These are phyloP conservation scores for Phytophthora idaei DNA, from an alignment of 352 stramenopile genomes.

Conservation along the genomic window DNA sequence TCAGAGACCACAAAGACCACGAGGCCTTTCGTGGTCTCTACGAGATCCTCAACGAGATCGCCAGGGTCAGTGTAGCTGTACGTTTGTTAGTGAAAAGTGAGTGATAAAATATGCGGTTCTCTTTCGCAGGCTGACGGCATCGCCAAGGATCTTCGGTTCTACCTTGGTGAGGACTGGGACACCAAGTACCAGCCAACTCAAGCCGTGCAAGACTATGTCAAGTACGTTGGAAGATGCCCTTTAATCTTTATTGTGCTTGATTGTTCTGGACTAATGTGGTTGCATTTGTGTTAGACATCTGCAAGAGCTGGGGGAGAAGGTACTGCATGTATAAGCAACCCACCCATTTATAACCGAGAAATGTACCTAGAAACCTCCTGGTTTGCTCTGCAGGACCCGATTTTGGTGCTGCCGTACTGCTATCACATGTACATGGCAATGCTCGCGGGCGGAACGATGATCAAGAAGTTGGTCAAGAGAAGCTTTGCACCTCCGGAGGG, in stretches of 20 bases:
- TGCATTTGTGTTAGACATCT: conserved; percentile 40
- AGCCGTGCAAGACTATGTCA: conserved; percentile 61
- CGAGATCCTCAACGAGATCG: conserved; percentile 46
- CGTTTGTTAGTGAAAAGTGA: background rate
- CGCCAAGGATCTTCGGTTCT: conserved; percentile 66
- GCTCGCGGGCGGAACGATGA: conserved; percentile 64
- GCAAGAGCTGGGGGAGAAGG: conserved; percentile 61
- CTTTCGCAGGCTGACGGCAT: conserved; percentile 56
- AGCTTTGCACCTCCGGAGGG: conserved; percentile 52
- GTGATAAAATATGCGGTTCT: conserved; percentile 12
- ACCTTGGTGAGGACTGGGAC: conserved; percentile 64
- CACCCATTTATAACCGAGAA: too few species aligned
- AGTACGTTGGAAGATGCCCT: conserved; percentile 27
- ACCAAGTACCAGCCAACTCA: conserved; percentile 56
- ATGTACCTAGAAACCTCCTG: background rate
- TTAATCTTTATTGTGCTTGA: background rate
- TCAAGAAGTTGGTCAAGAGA: conserved; percentile 69
- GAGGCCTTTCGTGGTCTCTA: conserved; percentile 47
- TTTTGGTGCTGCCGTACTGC: conserved; percentile 64
- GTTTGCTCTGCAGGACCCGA: conserved; percentile 44
- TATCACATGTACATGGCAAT: conserved; percentile 84
- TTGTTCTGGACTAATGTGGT: background rate
- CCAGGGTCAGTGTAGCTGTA: conserved; percentile 37
- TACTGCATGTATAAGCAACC: conserved; percentile 2
- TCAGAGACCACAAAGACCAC: conserved; percentile 54